Evolutionary conservation across 768 basidiomycete genomes (phyloP), one percentile per base, ranked within the genome.

Genomic region (Ephemerocybe angulata): DNA sequence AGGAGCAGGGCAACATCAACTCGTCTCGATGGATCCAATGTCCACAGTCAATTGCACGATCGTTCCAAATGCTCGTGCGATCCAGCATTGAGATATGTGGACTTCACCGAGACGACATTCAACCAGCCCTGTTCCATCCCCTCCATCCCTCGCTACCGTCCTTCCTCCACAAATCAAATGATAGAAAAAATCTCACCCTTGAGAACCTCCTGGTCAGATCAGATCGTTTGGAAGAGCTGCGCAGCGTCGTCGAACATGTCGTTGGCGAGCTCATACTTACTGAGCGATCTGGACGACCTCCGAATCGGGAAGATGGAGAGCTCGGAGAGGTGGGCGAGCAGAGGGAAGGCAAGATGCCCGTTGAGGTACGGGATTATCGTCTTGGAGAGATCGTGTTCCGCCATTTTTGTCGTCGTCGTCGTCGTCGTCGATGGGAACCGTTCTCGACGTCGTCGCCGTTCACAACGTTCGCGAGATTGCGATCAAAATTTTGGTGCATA

Each of bases 171-270:
- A n/a, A 30, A 15, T 33, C 37, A 8, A 29, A 21, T 19, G n/a
- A 27, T 33, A 19, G 22, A 13, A 33, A 15, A 46, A 30, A 27
- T 70, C 78, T 47, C 62, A 91, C 90, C 90, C 67, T 76, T 67
- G 13, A 90, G 88, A 21, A 85, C 72, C 62, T 84, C 76, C 50
- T 89, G 71, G 47, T 85, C 86, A 0, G 90, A 87, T 60, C 93
- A 74, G 48, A 93, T 72, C 73, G 91, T 85, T 62, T 87, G 74
- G 64, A 92, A 93, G 62, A 98, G 73, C 60, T 79, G 81, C 56
- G 87, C 82, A 24, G 91, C 87, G 65, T 96, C 98, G 70, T 96
- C 95, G 55, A 96, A 87, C 95, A 98, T 98, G 58, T 87, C 91
- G 68, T 93, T 96, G 53, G 93, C 91, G 52, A 98, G 86, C 65